Base-by-base conservation (phyloP, 257 asterid genomes). In the Lavandula angustifolia region DNA sequence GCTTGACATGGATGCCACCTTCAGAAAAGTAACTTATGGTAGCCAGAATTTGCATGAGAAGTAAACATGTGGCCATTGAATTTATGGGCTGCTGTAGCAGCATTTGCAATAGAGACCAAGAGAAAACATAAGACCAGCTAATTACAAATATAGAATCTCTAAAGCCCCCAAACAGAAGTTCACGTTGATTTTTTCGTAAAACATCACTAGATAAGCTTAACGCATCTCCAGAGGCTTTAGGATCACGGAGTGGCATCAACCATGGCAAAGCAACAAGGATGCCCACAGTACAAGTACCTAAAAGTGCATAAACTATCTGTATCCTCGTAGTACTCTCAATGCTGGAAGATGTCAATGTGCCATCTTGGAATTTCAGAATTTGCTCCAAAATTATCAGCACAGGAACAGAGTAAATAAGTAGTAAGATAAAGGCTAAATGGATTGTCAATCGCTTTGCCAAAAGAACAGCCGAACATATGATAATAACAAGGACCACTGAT, bases 41-140 rank as follows among this genome's bases (percentile, higher is more conserved):
- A 64, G 88, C 84, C 55, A 85, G 54, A 62, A 83, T 74, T 86
- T 91, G 92, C 68, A 79, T 63, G 50, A 85, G 84, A 34, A 88
- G 73, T 59, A 88, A 72, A 61, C 76, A 69, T 13, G 80, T 47
- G 12, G 96, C 90, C 79, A 83, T 71, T 61, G 96, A 73, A 68
- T 91, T 91, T 41, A 83, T 56, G 35, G 98, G 95, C 74, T 88
- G 96, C 64, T 88, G 98, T 46, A 91, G 79, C 76, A 91, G 79
- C 63, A 86, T 83, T 70, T 88, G 98, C 57, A 91, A 84, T 37
- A 91, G 81, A 66, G 87, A 84, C 98, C 96, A 91, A 72, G 94
- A 81, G 55, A 73, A 82, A 52, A 80, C 9, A 51, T 62, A 86
- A 73, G 76, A 75, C 88, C 89, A 91, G 60, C 92, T 95, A 54